phyloP scores from a whole-genome alignment of 2,329 filamentous ascomycete species.

The Trichoderma sp. region DNA sequence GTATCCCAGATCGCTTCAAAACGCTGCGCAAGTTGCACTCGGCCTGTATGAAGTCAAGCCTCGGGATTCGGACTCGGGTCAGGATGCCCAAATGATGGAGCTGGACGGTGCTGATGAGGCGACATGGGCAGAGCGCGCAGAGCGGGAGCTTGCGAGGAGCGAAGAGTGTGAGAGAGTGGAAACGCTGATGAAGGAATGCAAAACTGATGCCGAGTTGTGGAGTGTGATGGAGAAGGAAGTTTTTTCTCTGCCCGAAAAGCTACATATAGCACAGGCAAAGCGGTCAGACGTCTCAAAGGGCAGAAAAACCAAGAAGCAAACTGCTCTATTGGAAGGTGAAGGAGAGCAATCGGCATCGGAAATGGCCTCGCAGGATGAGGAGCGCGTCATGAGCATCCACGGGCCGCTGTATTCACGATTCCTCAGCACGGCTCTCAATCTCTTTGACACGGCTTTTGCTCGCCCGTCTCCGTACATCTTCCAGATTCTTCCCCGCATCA shows the following conservation, averaged over 20 bases:
- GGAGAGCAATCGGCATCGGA: conserved; percentile 13
- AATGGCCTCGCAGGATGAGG: conserved; percentile 21
- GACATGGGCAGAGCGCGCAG: conserved; percentile 35
- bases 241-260: conserved; percentile 55
- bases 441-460: conserved; percentile 56
- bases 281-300: conserved; percentile 12
- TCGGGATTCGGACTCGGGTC: conserved; percentile 22
- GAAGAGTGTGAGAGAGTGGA: conserved; percentile 54
- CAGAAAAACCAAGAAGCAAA: conserved; percentile 17
- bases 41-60: conserved; percentile 38
- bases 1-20: conserved; percentile 40
- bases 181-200: conserved; percentile 50
- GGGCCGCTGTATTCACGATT: conserved; percentile 64
- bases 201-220: conserved; percentile 66
- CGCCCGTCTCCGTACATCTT: conserved; percentile 58
- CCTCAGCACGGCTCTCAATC: conserved; percentile 54
- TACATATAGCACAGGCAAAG: conserved; percentile 48
- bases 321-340: conserved; percentile 14
- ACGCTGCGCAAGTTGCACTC: conserved; percentile 39
- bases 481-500: conserved; percentile 63
- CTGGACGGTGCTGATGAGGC: conserved; percentile 32
- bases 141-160: conserved; percentile 38
- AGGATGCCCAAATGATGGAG: conserved; percentile 28
- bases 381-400: conserved; percentile 52
- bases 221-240: conserved; percentile 63